These are phyloP conservation scores for Lactuca saligna DNA, from an alignment of 129 eudicot species.

Conservation along the genomic window DNA sequence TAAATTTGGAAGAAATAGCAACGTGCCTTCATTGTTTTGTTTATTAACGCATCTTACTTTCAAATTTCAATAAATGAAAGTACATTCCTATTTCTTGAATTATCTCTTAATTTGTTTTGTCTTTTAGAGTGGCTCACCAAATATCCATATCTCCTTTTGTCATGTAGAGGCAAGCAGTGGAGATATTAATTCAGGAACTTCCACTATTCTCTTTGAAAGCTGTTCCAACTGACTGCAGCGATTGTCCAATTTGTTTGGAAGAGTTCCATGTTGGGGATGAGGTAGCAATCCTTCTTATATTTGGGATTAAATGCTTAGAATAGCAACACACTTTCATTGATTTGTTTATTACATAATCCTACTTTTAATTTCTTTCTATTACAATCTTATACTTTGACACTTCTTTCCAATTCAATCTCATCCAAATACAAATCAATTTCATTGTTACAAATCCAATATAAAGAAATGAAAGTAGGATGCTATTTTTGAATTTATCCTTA, in stretches of 20 bases:
- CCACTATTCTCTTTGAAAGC: slow-evolving; percentile 89
- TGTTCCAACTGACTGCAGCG: slow-evolving; percentile 97
- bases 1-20: background rate
- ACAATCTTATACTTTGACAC: no score
- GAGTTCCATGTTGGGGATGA: slow-evolving; percentile 90
- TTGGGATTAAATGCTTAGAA: background rate
- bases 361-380: no score
- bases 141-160: background rate
- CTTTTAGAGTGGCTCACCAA: slow-evolving; percentile 5
- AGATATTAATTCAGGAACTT: slow-evolving; percentile 83
- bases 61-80: background rate
- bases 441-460: no score
- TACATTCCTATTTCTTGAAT: background rate
- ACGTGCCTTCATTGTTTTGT: background rate
- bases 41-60: background rate
- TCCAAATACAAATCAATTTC: no score
- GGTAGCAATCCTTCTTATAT: slow-evolving; percentile 43
- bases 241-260: slow-evolving; percentile 97
- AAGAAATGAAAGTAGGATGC: background rate
- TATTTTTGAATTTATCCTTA: background rate
- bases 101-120: background rate
- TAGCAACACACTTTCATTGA: background rate
- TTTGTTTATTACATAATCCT: no score
- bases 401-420: no score
- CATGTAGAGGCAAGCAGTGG: slow-evolving; percentile 85